Percentiles rank a stretch among this genome's conserved stretches.
Evolutionary conservation across 352 stramenopile species (phyloP).

Genomic region (Phytophthora syringae): DNA sequence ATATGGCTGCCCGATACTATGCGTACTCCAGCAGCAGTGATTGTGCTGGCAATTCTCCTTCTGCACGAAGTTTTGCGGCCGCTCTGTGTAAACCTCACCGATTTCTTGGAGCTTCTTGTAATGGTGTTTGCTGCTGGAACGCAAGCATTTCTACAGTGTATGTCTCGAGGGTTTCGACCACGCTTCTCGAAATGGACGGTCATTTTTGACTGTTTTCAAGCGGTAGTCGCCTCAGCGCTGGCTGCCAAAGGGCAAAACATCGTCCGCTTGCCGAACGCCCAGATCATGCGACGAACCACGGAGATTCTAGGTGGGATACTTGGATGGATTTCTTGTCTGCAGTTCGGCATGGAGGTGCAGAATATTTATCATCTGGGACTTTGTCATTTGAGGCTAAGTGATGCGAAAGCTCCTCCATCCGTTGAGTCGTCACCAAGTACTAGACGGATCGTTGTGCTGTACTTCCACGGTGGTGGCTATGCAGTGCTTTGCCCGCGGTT

Average conservation of each 20-base stretch:
- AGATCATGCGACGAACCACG: background rate
- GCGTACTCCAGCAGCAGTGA: no score
- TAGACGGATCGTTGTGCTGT: conserved; percentile 35
- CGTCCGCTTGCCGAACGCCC: background rate
- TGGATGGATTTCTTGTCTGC: background rate
- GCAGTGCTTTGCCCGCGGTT: conserved; percentile 27
- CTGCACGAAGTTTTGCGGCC: no score
- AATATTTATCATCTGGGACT: background rate
- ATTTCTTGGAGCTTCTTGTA: no score
- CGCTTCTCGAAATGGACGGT: no score
- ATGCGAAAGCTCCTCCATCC: background rate
- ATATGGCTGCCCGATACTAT: no score
- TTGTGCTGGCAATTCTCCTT: no score
- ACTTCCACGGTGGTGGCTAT: conserved; percentile 52
- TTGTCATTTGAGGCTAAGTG: background rate
- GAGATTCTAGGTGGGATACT: background rate
- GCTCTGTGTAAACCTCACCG: no score
- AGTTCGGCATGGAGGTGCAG: background rate
- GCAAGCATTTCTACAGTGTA: no score
- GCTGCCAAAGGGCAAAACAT: background rate
- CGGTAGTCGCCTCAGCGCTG: no score
- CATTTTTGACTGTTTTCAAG: no score
- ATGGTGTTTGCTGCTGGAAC: no score
- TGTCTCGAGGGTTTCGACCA: no score
- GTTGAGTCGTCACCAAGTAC: background rate